Evolutionary conservation across 345 rosid genomes (phyloP).

Genomic region (Brassica cretica): DNA sequence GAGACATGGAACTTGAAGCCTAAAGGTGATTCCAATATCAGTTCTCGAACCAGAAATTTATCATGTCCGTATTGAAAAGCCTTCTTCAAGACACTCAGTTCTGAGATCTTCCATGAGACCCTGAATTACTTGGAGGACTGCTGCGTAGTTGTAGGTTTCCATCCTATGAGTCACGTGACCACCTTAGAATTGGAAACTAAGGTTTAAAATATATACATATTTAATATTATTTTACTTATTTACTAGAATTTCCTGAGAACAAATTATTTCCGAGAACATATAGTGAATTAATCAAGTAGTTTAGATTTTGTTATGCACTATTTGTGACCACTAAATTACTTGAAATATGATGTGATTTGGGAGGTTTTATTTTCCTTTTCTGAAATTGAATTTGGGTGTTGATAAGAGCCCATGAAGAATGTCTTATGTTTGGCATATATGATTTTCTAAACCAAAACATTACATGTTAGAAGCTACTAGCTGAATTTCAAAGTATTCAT

Average conservation of each 20-base stretch:
- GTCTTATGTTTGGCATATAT: not conserved
- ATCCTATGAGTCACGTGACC: too few relatives aligned
- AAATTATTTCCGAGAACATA: too few relatives aligned
- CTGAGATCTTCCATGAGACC: slow-evolving; percentile 64
- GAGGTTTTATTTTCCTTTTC: not conserved
- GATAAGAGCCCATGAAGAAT: not conserved
- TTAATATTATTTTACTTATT: too few relatives aligned
- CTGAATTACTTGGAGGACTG: too few relatives aligned
- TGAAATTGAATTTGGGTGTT: not conserved
- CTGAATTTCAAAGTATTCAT: too few relatives aligned
- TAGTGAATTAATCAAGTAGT: not conserved
- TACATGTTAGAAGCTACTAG: not conserved
- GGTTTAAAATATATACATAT: too few relatives aligned
- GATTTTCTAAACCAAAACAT: not conserved
- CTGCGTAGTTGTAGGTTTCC: too few relatives aligned
- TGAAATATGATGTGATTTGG: not conserved
- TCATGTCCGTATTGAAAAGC: slow-evolving; percentile 49
- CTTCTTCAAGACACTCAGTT: slow-evolving; percentile 76
- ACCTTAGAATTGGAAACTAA: too few relatives aligned
- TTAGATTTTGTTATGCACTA: not conserved
- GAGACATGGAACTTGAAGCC: not conserved
- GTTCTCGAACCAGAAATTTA: not conserved
- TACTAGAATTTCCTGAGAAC: too few relatives aligned
- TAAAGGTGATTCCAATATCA: slow-evolving; percentile 6
- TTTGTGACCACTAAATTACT: not conserved